Percentiles rank a stretch among this genome's conserved stretches.
These are phyloP conservation scores for Marchantia polymorpha DNA, from an alignment of 225 moss, liverwort and hornwort species.

Conservation along the genomic window DNA sequence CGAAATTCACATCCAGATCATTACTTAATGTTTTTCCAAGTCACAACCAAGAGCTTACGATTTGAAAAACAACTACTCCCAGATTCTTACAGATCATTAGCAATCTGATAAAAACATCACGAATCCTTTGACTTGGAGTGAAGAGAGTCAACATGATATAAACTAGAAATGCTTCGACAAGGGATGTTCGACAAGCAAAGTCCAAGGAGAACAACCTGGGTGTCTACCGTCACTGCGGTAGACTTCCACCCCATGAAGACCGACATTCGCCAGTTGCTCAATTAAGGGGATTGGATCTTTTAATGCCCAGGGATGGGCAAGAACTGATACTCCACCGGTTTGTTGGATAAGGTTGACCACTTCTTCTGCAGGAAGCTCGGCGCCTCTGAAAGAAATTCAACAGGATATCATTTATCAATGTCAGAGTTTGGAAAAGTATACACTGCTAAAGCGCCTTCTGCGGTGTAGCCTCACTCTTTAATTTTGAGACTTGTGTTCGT, in stretches of 20 bases:
- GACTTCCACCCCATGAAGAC: slow-evolving; percentile 86
- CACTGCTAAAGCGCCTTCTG: too few relatives aligned
- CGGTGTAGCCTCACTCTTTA: too few relatives aligned
- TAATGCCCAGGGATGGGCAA: slow-evolving; percentile 92
- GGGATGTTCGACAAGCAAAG: not conserved
- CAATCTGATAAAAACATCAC: too few relatives aligned
- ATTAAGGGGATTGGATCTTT: slow-evolving; percentile 70
- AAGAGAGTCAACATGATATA: too few relatives aligned
- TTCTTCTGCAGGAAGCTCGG: slow-evolving; percentile 86
- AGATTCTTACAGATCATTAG: too few relatives aligned
- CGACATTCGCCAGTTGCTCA: slow-evolving; percentile 62
- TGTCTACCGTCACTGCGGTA: slow-evolving; percentile 72
- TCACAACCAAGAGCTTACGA: not conserved
- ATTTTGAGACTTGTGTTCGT: too few relatives aligned
- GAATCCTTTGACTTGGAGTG: too few relatives aligned
- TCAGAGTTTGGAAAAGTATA: too few relatives aligned
- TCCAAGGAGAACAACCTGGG: slow-evolving; percentile 40
- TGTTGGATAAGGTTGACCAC: slow-evolving; percentile 65
- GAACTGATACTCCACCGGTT: slow-evolving; percentile 78
- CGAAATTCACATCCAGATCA: slow-evolving; percentile 1
- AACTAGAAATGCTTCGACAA: too few relatives aligned
- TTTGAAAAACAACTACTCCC: not conserved
- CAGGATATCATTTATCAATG: not conserved
- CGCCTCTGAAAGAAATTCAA: slow-evolving; percentile 52
- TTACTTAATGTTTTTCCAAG: not conserved